These are phyloP conservation scores for Kwoniella sp. DNA, from an alignment of 768 basidiomycete species.

Conservation along the genomic window DNA sequence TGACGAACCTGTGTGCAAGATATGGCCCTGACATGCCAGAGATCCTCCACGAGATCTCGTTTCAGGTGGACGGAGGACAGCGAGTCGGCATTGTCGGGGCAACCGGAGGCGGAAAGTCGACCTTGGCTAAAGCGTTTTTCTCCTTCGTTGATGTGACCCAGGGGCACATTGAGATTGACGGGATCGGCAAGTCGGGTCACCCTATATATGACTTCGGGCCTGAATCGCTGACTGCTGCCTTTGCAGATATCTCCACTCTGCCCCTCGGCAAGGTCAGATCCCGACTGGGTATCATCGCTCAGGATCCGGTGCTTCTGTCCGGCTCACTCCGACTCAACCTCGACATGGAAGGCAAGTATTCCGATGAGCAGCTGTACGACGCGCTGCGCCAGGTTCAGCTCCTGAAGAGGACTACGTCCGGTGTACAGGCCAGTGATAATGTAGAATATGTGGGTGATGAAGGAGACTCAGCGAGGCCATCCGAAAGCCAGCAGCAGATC, in stretches of 20 bases:
- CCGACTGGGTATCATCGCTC: constrained; percentile 42
- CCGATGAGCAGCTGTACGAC: constrained; percentile 39
- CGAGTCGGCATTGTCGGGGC: constrained; percentile 44
- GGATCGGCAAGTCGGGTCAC: constrained; percentile 17
- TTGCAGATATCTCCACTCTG: constrained; percentile 32
- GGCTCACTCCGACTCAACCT: constrained; percentile 45
- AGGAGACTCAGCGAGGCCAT: background rate
- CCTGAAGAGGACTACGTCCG: constrained; percentile 9
- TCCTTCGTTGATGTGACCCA: constrained; percentile 40
- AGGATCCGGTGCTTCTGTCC: constrained; percentile 41
- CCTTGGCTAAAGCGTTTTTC: constrained; percentile 45
- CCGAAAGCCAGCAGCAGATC: background rate
- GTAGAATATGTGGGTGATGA: background rate
- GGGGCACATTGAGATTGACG: constrained; percentile 43
- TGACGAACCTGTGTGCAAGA: constrained; percentile 18
- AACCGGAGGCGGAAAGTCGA: constrained; percentile 45
- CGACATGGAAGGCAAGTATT: constrained; percentile 36
- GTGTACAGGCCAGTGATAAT: too few relatives aligned
- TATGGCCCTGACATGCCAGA: constrained; percentile 35
- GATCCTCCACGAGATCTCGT: constrained; percentile 41
- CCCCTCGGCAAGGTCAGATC: constrained; percentile 36
- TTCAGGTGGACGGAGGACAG: constrained; percentile 29
- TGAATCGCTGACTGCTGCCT: constrained; percentile 1
- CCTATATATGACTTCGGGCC: background rate
- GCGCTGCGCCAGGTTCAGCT: constrained; percentile 42